Percentiles rank a stretch among this genome's conserved stretches.
These are phyloP conservation scores for Lasiodiplodia gonubiensis DNA, from an alignment of 2,329 filamentous ascomycete genomes.

Conservation along the genomic window DNA sequence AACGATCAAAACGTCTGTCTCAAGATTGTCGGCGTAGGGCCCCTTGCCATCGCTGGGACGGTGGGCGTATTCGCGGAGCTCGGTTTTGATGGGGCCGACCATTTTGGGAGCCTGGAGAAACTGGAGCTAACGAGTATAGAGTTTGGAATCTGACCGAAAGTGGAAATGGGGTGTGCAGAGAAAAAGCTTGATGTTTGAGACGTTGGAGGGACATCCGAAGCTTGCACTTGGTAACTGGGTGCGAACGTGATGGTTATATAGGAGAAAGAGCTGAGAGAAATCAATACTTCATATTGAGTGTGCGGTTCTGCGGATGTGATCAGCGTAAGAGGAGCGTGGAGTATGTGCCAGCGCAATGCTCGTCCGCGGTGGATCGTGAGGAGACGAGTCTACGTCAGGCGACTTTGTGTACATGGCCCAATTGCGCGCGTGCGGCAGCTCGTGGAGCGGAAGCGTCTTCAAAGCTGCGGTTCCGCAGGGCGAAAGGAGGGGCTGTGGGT, in stretches of 20 bases:
- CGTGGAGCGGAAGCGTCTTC: slow-evolving; percentile 3
- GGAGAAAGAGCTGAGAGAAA: background rate
- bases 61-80: slow-evolving; percentile 19
- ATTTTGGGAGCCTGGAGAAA: background rate
- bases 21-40: slow-evolving; percentile 43
- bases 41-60: slow-evolving; percentile 10
- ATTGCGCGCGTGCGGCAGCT: slow-evolving; percentile 2
- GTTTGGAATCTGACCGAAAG: background rate
- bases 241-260: background rate
- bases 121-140: background rate
- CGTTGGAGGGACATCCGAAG: background rate
- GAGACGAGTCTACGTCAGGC: slow-evolving; percentile 4
- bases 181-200: background rate
- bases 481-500: background rate
- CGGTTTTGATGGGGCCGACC: slow-evolving; percentile 24
- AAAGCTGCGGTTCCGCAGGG: slow-evolving; percentile 14
- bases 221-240: background rate
- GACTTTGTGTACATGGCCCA: background rate
- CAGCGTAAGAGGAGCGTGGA: background rate
- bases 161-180: background rate
- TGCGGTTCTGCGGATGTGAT: background rate
- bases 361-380: background rate
- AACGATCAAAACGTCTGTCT: slow-evolving; percentile 46
- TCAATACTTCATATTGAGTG: background rate
- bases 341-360: background rate